Evolutionary conservation across 352 stramenopile species (phyloP), one percentile per base, ranked within the genome.

Genomic region (Globisporangium emineosum): DNA sequence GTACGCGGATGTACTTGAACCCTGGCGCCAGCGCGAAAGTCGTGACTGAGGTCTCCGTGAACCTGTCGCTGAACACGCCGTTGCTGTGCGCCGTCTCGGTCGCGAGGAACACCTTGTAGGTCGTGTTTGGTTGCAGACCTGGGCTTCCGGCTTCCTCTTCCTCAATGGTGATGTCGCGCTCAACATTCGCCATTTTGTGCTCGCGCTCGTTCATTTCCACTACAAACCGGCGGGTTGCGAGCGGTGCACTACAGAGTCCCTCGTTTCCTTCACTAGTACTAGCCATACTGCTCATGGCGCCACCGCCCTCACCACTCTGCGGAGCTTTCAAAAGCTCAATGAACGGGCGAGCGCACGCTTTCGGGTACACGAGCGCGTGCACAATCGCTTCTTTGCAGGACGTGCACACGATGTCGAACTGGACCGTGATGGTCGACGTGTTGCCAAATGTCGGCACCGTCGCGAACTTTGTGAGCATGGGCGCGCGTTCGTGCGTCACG

Each of bases 1-100:
- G 54, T 12, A 91, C 53, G 6, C 55, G 47, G 2, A 92, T 23
- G 23, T 75, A 63, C 1, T 66, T 74, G 57, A 94, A 89, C 5
- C 17, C 71, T 23, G 86, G 82, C 0, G 84, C 74, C 17, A 62
- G 30, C 1, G 73, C 68, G 27, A 79, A 75, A 0, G 86, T 92
- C 49, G 65, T 77, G 17, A 89, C 82, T 0, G 49, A 21, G 0
- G 66, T 76, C 7, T 67, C 58, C 9, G 71, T 45, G 50, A 87
- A 90, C 5, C 23, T 30, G 3, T 80, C 64, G 54, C 84, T 91
- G 4, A 93, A 32, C 9, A 94, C 83, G 12, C 84, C 86, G 40
- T 73, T 62, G 9, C 75, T 80, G n/a, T 68, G 65, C 25, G 62
- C 68, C 0, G 81, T 90, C 57, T 91, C 79, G 1, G 79, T 84